Evolutionary conservation across 2,329 filamentous ascomycete genomes (phyloP).

Genomic region (Colletotrichum euphorbiae): DNA sequence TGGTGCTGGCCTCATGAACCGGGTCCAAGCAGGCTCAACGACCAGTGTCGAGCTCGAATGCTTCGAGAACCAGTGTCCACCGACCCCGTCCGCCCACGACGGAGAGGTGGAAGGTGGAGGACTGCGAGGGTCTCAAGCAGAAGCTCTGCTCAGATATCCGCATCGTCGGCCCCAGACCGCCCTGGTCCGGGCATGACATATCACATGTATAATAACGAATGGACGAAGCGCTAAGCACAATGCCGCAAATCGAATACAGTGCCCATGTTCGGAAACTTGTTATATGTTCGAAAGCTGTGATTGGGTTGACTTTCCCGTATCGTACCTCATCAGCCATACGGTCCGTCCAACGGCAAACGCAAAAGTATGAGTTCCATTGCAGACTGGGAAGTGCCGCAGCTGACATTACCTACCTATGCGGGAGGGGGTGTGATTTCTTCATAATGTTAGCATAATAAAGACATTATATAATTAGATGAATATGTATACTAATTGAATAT

Average conservation of each 20-base stretch:
- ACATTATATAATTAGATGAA: too few species aligned
- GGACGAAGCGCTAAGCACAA: not conserved
- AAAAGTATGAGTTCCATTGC: not conserved
- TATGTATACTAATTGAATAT: too few species aligned
- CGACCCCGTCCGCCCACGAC: constrained; percentile 21
- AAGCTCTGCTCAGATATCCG: constrained; percentile 35
- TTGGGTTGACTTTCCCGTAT: too few species aligned
- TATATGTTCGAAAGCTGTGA: too few species aligned
- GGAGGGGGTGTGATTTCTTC: too few species aligned
- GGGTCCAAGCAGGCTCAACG: constrained; percentile 11
- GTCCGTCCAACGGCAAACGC: not conserved
- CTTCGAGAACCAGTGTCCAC: constrained; percentile 26
- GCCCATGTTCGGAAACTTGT: too few species aligned
- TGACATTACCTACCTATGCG: not conserved
- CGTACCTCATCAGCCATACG: not conserved
- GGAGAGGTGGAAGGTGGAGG: constrained; percentile 33
- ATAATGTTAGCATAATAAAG: too few species aligned
- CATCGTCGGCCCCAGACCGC: constrained; percentile 28
- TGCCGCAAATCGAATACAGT: not conserved
- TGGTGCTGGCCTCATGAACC: constrained; percentile 18
- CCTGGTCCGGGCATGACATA: constrained; percentile 18
- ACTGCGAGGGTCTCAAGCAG: constrained; percentile 24
- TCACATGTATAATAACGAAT: not conserved
- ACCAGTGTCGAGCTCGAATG: constrained; percentile 23
- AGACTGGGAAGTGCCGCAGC: constrained; percentile 6